Conservation (phyloP, 1,139 yeast genomes). For the Magnusiomyces suaveolens region DNA sequence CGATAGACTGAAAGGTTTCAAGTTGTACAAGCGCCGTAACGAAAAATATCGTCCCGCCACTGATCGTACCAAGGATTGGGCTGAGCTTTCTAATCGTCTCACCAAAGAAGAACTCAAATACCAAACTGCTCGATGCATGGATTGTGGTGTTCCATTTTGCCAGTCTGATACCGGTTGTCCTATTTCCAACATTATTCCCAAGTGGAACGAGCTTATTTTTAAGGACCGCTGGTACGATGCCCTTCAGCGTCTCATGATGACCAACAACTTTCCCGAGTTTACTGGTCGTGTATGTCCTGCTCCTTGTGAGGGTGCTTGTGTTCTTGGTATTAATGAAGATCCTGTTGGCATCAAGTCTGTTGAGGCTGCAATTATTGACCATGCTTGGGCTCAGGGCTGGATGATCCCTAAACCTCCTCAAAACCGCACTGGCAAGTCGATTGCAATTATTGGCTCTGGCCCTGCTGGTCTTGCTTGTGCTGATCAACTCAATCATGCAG, state of each 20-base stretch:
- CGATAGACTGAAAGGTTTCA: constrained; percentile 83
- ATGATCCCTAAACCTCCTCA: constrained; percentile 75
- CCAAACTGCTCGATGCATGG: constrained; percentile 99
- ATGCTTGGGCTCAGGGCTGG: constrained; percentile 96
- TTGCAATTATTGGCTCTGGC: constrained; percentile 92
- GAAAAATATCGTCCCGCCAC: constrained; percentile 77
- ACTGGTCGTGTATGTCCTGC: constrained; percentile 99
- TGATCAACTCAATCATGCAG: constrained; percentile 93
- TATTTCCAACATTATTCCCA: constrained; percentile 91
- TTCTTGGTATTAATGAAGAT: constrained; percentile 83
- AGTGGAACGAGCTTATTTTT: constrained; percentile 95
- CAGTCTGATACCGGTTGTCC: constrained; percentile 98
- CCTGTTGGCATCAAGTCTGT: constrained; percentile 96
- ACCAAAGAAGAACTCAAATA: constrained; percentile 75
- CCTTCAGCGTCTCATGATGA: constrained; percentile 81
- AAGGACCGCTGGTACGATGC: constrained; percentile 95
- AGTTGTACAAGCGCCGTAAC: constrained; percentile 82
- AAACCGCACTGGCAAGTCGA: constrained; percentile 68
- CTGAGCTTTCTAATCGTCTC: constrained; percentile 74
- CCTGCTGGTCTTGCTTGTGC: constrained; percentile 96
- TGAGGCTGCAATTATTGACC: constrained; percentile 93
- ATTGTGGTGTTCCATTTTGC: constrained; percentile 99
- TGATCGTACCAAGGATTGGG: constrained; percentile 81
- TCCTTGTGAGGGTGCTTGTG: constrained; percentile 98
- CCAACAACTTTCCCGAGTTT: constrained; percentile 97